Evolutionary conservation across 2,329 filamentous ascomycete genomes (phyloP), one percentile per base, ranked within the genome.

Genomic region (Fusarium newnesense): DNA sequence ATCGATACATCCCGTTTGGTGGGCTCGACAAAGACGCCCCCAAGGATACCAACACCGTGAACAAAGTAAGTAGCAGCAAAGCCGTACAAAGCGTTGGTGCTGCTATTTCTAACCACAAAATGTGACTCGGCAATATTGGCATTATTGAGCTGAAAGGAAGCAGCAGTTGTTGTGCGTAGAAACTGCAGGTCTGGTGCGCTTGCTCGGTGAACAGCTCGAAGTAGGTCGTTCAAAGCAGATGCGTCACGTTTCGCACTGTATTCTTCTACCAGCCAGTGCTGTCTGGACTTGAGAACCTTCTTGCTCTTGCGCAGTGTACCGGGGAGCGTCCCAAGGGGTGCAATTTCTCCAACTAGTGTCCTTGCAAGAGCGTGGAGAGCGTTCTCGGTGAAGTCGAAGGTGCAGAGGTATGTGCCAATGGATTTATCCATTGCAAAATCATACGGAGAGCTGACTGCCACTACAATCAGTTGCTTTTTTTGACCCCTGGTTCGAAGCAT

Each of bases 361-460:
- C 94, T 91, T 24, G 97, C 94, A 9, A 97, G 85, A 2, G 95
- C 94, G 69, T 93, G 91, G 84, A 98, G 90, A 24, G 96, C 95
- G 12, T 93, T 96, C 77, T 98, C 96, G 1, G 96, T 98, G 78
- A 97, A 98, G 83, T 98, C 95, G 81, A 97, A 98, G 0, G 95
- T 97, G 84, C 96, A 98, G 44, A 98, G 88, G 77, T 98, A 98
- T 2, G 95, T 97, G 10, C 94, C 93, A 44, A 98, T 96, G 2
- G 91, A 91, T 73, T 93, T 92, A 78, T 98, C 96, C 89, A 96
- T 95, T 49, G 94, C 95, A 80, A 98, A 98, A 81, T 98, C 96
- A 81, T 98, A 98, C 0, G 96, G 96, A 2, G 95, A 98, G 82
- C 95, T 97, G 75, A 97, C 95, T 2, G 96, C 93, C 12, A 98